A percentile compares a stretch with the other conserved stretches of the same genome.
These are phyloP conservation scores for Lipomyces spencermartinsiae DNA, from an alignment of 805 yeast species.

Conservation along the genomic window DNA sequence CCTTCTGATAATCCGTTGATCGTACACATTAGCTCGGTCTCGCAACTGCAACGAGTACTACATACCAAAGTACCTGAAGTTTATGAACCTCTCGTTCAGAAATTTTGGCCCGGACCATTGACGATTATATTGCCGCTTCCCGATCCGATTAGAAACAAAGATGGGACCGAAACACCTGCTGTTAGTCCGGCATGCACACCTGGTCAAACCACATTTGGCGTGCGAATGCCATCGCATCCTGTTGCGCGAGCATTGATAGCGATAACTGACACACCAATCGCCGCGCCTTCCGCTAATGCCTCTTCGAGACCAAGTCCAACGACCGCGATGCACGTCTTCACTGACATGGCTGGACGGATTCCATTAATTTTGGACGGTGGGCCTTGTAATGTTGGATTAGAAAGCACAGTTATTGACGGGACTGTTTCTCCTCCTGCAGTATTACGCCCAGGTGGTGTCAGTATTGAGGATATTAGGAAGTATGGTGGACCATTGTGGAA, in stretches of 20 bases:
- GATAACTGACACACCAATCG: constrained; percentile 83
- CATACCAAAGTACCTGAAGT: constrained; percentile 62
- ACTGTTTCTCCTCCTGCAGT: constrained; percentile 82
- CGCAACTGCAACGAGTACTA: constrained; percentile 57
- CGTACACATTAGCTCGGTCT: constrained; percentile 80
- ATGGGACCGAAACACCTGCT: constrained; percentile 26
- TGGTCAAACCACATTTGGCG: constrained; percentile 88
- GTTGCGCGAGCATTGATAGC: constrained; percentile 90
- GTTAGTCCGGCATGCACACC: constrained; percentile 83
- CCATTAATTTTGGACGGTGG: constrained; percentile 94
- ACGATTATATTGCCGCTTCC: constrained; percentile 76
- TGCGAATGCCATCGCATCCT: constrained; percentile 84
- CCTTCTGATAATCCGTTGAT: constrained; percentile 96
- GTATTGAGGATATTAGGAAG: constrained; percentile 71
- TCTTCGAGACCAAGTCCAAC: constrained; percentile 97
- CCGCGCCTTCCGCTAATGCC: constrained; percentile 98
- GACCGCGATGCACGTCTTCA: constrained; percentile 78
- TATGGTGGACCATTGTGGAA: constrained; percentile 76
- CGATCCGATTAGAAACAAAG: constrained; percentile 46
- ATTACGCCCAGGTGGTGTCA: constrained; percentile 92
- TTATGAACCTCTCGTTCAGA: constrained; percentile 66
- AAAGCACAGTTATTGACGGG: constrained; percentile 94
- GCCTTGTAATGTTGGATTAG: constrained; percentile 81
- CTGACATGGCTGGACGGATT: constrained; percentile 78
- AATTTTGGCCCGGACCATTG: constrained; percentile 96